Evolutionary conservation across 495 filamentous ascomycete species (phyloP).

Genomic region (Podospora didyma): DNA sequence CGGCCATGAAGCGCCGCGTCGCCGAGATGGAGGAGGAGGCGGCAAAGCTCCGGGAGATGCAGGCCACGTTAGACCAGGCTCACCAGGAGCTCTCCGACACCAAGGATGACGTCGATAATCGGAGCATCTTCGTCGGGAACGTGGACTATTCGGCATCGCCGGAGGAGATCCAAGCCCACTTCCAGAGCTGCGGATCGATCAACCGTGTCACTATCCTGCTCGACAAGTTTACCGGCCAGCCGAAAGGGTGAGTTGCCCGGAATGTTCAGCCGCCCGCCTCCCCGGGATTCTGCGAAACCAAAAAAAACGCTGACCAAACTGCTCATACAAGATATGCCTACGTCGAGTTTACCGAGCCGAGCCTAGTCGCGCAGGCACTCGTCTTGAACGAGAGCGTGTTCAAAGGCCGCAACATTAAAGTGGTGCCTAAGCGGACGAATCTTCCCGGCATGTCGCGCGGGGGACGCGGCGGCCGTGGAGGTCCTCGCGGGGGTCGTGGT

Average conservation of each 20-base stretch:
- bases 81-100: conserved; percentile 79
- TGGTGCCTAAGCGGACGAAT: conserved; percentile 96
- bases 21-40: conserved; percentile 99
- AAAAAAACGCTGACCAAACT: neutral
- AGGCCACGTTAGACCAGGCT: conserved; percentile 81
- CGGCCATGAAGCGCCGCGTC: conserved; percentile 95
- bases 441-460: conserved; percentile 83
- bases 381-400: conserved; percentile 97
- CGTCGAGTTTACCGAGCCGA: conserved; percentile 96
- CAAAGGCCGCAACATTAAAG: conserved; percentile 92
- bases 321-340: conserved; percentile 78
- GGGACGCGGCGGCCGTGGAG: conserved; percentile 59
- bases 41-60: conserved; percentile 95
- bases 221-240: conserved; percentile 97
- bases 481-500: conserved; percentile 57
- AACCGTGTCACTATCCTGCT: conserved; percentile 97
- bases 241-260: conserved; percentile 84
- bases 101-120: conserved; percentile 92
- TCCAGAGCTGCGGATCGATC: conserved; percentile 95
- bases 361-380: conserved; percentile 85
- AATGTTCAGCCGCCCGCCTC: neutral
- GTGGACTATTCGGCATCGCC: conserved; percentile 97
- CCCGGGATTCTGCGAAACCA: neutral
- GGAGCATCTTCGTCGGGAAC: conserved; percentile 98
- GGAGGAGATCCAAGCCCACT: conserved; percentile 98